Conservation (phyloP, 768 basidiomycete species). For the Lentinula sp. region DNA sequence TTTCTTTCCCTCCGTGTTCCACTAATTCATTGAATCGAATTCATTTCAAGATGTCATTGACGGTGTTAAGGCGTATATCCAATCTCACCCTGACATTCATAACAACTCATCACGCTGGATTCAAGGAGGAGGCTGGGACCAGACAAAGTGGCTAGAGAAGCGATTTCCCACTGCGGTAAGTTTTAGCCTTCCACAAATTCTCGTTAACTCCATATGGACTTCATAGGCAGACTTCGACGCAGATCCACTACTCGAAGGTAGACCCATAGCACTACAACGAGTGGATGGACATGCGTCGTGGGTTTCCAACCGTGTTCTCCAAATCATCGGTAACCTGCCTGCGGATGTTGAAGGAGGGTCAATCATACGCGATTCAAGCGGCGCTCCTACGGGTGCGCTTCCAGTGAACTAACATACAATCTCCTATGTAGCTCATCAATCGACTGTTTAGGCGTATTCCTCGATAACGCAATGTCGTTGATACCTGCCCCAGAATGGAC, state of each 20-base stretch:
- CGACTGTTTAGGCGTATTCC: conserved; percentile 49
- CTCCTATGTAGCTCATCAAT: background rate
- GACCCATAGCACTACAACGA: conserved; percentile 68
- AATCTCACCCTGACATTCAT: conserved; percentile 47
- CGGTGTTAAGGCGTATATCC: conserved; percentile 53
- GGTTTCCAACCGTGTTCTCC: conserved; percentile 74
- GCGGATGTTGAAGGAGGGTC: conserved; percentile 61
- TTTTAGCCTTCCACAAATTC: background rate
- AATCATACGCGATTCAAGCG: conserved; percentile 59
- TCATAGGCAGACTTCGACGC: conserved; percentile 64
- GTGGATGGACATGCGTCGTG: conserved; percentile 85
- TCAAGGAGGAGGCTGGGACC: conserved; percentile 90
- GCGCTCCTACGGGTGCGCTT: conserved; percentile 59
- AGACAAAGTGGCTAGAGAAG: conserved; percentile 65
- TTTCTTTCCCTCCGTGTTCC: too few relatives aligned
- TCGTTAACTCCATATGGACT: background rate
- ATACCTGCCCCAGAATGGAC: conserved; percentile 63
- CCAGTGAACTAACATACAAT: background rate
- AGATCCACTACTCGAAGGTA: conserved; percentile 59
- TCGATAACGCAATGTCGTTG: conserved; percentile 85
- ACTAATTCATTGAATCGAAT: background rate
- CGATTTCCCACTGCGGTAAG: conserved; percentile 71
- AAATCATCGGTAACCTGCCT: conserved; percentile 57
- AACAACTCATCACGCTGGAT: conserved; percentile 62
- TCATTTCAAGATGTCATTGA: conserved; percentile 50